These are phyloP conservation scores for Daldinia vernicosa DNA, from an alignment of 495 filamentous ascomycete species.

Conservation along the genomic window DNA sequence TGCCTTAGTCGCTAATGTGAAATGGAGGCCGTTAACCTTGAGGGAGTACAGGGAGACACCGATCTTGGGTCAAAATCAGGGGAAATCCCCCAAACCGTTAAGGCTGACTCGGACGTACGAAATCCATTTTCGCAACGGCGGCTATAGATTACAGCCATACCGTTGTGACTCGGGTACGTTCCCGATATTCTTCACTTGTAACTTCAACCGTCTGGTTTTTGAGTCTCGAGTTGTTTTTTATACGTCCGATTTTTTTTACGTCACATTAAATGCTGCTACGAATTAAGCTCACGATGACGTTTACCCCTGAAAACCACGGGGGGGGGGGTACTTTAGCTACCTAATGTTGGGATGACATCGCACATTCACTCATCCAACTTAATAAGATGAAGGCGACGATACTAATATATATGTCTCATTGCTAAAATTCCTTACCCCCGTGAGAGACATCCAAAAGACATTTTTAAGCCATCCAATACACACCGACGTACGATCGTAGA, in stretches of 20 bases:
- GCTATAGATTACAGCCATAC: background rate
- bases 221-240: background rate
- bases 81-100: conserved; percentile 9
- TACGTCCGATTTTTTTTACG: background rate
- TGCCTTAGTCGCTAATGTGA: conserved; percentile 12
- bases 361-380: background rate
- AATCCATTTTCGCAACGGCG: background rate
- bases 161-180: background rate
- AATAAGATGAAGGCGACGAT: background rate
- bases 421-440: background rate
- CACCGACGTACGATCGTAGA: background rate
- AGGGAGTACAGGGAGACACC: conserved; percentile 17
- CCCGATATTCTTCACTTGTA: background rate
- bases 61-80: conserved; percentile 22
- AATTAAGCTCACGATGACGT: conserved; percentile 20
- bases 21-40: conserved; percentile 17
- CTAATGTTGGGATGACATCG: background rate
- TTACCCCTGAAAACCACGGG: conserved; percentile 9
- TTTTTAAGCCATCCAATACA: background rate
- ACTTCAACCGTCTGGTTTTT: background rate
- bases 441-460: background rate
- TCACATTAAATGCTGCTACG: background rate
- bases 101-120: conserved; percentile 25
- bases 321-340: background rate
- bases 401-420: background rate